phyloP scores from a whole-genome alignment of 352 stramenopile genomes.

The Pythium dissimile region DNA sequence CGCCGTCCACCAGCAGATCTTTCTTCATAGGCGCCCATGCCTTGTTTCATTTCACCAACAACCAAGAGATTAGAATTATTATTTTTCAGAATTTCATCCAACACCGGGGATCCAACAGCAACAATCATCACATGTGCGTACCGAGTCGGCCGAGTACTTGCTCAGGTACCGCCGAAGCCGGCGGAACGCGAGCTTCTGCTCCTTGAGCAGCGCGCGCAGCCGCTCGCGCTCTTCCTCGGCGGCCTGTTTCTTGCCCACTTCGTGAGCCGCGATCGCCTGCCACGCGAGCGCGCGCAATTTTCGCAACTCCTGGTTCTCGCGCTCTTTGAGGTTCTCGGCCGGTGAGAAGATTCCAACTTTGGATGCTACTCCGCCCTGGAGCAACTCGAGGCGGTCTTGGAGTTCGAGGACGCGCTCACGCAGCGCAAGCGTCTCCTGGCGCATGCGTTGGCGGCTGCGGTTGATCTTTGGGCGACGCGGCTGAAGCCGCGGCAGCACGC shows the following conservation, averaged over 20 bases:
- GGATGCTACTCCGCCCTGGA: conserved; percentile 22
- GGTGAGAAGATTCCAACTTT: not conserved
- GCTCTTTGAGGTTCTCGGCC: conserved; percentile 3
- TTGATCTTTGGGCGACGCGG: conserved; percentile 26
- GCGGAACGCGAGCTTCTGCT: conserved; percentile 18
- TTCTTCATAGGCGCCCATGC: conserved; percentile 7
- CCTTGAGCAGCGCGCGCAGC: conserved; percentile 12
- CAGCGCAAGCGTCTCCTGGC: conserved; percentile 29
- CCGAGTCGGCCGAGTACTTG: conserved; percentile 15
- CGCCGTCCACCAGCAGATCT: not conserved
- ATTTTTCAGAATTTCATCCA: not conserved
- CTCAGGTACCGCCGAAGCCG: conserved; percentile 13
- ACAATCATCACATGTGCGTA: not conserved
- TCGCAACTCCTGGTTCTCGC: conserved; percentile 10
- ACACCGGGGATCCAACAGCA: not conserved
- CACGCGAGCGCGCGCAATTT: conserved; percentile 11
- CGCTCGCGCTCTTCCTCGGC: conserved; percentile 15
- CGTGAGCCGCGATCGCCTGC: conserved; percentile 15
- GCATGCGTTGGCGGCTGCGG: conserved; percentile 30
- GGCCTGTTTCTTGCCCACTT: conserved; percentile 4
- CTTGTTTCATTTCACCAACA: not conserved
- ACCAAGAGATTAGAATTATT: no score
- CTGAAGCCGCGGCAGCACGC: conserved; percentile 13
- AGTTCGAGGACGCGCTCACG: conserved; percentile 24
- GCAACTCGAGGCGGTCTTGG: conserved; percentile 23